These are phyloP conservation scores for Onygena corvina DNA, from an alignment of 2,329 filamentous ascomycete species.

Conservation along the genomic window DNA sequence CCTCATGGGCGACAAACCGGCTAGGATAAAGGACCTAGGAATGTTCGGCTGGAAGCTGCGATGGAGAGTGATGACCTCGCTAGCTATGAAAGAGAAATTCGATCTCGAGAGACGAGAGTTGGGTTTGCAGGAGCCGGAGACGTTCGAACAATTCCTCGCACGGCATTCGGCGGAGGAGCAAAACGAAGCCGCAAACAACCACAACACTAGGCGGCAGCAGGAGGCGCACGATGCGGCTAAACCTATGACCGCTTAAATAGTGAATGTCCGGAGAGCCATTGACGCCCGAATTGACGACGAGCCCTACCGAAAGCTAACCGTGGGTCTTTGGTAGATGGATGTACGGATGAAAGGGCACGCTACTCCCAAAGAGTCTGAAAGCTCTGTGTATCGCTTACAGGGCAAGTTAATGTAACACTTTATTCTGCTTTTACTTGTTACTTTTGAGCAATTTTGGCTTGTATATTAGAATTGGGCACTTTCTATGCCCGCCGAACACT, in stretches of 20 bases:
- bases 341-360: neutral
- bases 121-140: slow-evolving; percentile 44
- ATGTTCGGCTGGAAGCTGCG: slow-evolving; percentile 80
- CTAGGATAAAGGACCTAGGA: slow-evolving; percentile 72
- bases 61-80: slow-evolving; percentile 79
- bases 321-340: neutral
- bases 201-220: slow-evolving; percentile 8
- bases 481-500: neutral
- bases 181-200: slow-evolving; percentile 28
- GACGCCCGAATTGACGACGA: neutral
- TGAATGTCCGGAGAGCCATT: neutral
- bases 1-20: slow-evolving; percentile 65
- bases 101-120: slow-evolving; percentile 51
- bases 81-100: slow-evolving; percentile 53
- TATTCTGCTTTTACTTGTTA: neutral
- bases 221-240: neutral
- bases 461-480: neutral
- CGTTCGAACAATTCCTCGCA: slow-evolving; percentile 29
- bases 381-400: neutral
- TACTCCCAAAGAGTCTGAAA: neutral
- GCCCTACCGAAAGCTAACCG: neutral
- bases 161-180: slow-evolving; percentile 33
- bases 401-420: neutral
- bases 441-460: neutral
- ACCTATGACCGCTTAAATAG: neutral